phyloP scores from a whole-genome alignment of 768 basidiomycete species.

The Suillus luteus region DNA sequence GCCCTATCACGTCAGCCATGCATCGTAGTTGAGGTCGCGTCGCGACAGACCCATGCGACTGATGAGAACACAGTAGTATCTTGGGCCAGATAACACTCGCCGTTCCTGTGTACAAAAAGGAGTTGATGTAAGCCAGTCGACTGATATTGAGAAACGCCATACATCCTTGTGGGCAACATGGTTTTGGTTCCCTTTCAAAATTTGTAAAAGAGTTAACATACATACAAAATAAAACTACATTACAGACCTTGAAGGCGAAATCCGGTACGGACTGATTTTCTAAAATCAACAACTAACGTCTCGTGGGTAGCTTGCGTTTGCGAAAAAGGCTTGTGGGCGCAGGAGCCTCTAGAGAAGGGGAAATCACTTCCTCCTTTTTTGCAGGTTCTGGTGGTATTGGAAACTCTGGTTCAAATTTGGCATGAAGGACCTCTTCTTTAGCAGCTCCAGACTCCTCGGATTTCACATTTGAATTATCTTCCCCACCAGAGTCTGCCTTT shows the following conservation, averaged over 20 bases:
- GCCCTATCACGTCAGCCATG: background rate
- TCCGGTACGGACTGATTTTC: background rate
- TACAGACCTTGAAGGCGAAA: conserved; percentile 3
- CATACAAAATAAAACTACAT: background rate
- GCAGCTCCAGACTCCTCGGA: background rate
- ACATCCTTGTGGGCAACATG: background rate
- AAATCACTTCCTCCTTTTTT: conserved; percentile 16
- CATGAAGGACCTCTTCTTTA: conserved; percentile 8
- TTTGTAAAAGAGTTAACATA: conserved; percentile 4
- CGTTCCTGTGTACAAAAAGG: background rate
- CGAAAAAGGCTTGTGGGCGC: conserved; percentile 27
- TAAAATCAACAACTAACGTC: background rate
- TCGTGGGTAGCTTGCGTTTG: conserved; percentile 33
- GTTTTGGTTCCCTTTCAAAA: background rate
- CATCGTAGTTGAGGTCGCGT: background rate
- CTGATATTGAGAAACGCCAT: background rate
- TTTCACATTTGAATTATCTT: conserved; percentile 13
- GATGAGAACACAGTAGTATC: background rate
- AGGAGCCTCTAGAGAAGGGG: conserved; percentile 2
- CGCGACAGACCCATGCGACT: background rate
- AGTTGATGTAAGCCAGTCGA: background rate
- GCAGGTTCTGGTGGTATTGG: conserved; percentile 12
- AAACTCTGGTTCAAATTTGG: conserved; percentile 6
- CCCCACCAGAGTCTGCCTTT: conserved; percentile 15
- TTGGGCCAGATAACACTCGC: background rate